Base-by-base conservation (phyloP, 148 eudicot species). In the Dianthus caryophyllus region DNA sequence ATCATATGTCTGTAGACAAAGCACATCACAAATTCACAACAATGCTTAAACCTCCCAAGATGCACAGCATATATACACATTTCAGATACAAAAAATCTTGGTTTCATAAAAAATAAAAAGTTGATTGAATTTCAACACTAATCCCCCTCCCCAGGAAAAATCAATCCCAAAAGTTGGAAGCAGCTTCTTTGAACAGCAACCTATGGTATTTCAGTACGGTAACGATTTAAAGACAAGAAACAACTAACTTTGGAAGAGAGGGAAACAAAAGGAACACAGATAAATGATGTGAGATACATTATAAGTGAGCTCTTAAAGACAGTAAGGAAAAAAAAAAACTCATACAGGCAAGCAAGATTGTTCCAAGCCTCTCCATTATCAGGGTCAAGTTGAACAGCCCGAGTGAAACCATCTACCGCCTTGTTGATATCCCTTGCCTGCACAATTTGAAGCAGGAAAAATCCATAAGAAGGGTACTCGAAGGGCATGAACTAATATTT, bases 361-460 rank as follows among this genome's bases (percentile, higher is more conserved):
- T 94, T 90, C 99, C 99, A 94, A 71, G 99, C 97, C 83, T 94
- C 99, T 62, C 96, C 97, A 76, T 90, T 88, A 44, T 88, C 97
- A 43, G 99, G 97, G 78, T 94, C 99, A 74, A 90, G 90, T 73
- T 90, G 97, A 75, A 94, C 96, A 61, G 96, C 84, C 55, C 88
- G 91, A 64, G 92, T 94, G 75, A 94, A 94, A 13, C 88, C 96
- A 78, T 86, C 92, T 38, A 94, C 60, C 56, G 99, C 99, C 71
- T 82, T 88, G 43, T 82, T 91, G 61, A 84, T 74, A 76, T 94
- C 97, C 72, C 84, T 84, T 25, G 97, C 89, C 96, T 88, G 83
- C 76, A 81, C 48, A 22, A 33, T 59, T 68, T 51, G 15, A 15
- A 52, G 26, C 25, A 70, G 13, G 50, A 68, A 25, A 33, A 57